phyloP scores from a whole-genome alignment of 2,329 filamentous ascomycete species.

The Stagonosporopsis rhizophila region DNA sequence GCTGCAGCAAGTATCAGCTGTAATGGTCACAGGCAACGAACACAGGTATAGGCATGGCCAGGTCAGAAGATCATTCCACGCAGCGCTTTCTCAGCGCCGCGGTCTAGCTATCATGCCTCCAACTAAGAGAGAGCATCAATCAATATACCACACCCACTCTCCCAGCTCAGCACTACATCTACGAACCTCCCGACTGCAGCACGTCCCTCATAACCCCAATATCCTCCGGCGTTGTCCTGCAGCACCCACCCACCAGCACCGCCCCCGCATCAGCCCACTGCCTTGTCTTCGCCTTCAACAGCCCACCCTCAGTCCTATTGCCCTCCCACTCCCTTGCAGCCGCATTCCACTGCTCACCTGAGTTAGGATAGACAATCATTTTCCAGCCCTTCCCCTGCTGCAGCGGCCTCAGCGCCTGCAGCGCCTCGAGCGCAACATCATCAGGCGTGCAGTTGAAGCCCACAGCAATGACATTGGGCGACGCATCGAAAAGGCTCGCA shows the following conservation, averaged over 20 bases:
- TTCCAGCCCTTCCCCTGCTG: constrained; percentile 26
- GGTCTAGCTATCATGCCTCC: not conserved
- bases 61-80: too few relatives aligned
- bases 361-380: constrained; percentile 55
- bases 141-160: not conserved
- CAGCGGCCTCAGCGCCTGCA: constrained; percentile 40
- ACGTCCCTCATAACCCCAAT: constrained; percentile 45
- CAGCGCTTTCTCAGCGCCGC: not conserved
- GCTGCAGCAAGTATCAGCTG: not conserved
- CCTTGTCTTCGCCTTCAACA: constrained; percentile 37
- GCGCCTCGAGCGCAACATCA: constrained; percentile 41
- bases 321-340: constrained; percentile 48
- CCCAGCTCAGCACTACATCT: not conserved
- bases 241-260: constrained; percentile 56
- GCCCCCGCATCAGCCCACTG: constrained; percentile 50
- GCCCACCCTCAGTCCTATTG: constrained; percentile 28
- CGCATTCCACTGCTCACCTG: constrained; percentile 57
- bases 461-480: constrained; percentile 49
- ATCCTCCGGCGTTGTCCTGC: constrained; percentile 54
- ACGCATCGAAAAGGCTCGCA: constrained; percentile 35
- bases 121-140: not conserved
- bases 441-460: constrained; percentile 56
- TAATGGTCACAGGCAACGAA: not conserved
- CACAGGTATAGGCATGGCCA: not conserved
- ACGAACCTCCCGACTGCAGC: constrained; percentile 18